Percentiles rank a stretch among this genome's conserved stretches.
Conservation (phyloP, 352 stramenopile species). For the Phytopythium helicoides region DNA sequence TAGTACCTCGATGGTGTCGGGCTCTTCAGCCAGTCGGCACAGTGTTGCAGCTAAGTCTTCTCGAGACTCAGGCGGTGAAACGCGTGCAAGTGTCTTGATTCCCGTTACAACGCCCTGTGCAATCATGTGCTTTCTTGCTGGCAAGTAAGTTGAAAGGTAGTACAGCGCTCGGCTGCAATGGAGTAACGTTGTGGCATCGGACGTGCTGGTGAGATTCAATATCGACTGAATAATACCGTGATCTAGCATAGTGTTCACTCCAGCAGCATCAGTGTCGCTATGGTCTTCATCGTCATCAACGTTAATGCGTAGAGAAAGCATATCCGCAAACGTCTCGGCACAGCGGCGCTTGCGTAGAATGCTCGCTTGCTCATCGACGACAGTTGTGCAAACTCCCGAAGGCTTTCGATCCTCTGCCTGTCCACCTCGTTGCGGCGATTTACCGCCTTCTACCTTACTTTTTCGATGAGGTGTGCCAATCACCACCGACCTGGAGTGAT, state of each 20-base stretch:
- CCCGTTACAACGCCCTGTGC: constrained; percentile 38
- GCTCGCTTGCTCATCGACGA: constrained; percentile 23
- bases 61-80: constrained; percentile 17
- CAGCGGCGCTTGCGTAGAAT: constrained; percentile 62
- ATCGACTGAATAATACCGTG: constrained; percentile 72
- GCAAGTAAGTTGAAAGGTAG: constrained; percentile 40
- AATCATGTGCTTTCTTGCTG: constrained; percentile 56
- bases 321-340: constrained; percentile 74
- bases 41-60: constrained; percentile 68
- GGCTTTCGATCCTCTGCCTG: not conserved
- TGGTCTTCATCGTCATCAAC: not conserved
- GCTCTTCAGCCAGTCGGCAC: constrained; percentile 64
- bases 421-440: not conserved
- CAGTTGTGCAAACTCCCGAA: not conserved
- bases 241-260: constrained; percentile 42
- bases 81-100: constrained; percentile 49
- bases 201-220: constrained; percentile 36
- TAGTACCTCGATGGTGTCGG: constrained; percentile 46
- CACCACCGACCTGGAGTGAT: not conserved
- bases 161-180: constrained; percentile 76
- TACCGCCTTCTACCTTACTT: not conserved
- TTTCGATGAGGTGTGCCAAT: too few relatives aligned
- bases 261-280: constrained; percentile 3
- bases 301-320: constrained; percentile 51
- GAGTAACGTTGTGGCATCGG: constrained; percentile 44